Percentiles rank a stretch among this genome's conserved stretches.
Evolutionary conservation across 2,329 filamentous ascomycete genomes (phyloP).

Genomic region (Aspergillus floridensis): DNA sequence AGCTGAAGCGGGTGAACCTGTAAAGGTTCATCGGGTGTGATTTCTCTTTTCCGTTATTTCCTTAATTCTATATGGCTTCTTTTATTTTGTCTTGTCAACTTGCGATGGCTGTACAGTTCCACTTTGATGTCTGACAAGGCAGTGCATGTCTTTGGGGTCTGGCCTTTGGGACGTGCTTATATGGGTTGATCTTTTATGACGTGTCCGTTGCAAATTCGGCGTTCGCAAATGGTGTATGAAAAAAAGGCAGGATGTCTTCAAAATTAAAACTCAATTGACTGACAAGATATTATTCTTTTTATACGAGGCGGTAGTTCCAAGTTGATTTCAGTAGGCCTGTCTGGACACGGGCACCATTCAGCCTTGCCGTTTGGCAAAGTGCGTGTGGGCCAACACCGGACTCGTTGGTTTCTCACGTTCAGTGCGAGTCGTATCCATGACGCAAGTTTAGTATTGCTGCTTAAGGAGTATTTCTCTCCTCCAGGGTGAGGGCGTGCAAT

Average conservation of each 20-base stretch:
- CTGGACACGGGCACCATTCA: too few species aligned
- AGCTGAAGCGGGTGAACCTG: conserved; percentile 56
- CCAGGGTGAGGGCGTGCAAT: too few species aligned
- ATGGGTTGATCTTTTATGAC: conserved; percentile 32
- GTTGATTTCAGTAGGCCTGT: too few species aligned
- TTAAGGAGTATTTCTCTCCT: too few species aligned
- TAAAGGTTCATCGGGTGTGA: conserved; percentile 27
- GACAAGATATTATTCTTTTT: not conserved
- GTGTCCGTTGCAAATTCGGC: conserved; percentile 39
- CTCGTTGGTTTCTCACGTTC: too few species aligned
- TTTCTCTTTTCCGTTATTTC: conserved; percentile 24
- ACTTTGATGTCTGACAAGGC: conserved; percentile 36
- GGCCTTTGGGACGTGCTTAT: conserved; percentile 35
- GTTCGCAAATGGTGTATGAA: conserved; percentile 42
- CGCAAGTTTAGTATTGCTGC: too few species aligned
- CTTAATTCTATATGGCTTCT: conserved; percentile 30
- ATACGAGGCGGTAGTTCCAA: too few species aligned
- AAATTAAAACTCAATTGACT: conserved; percentile 19
- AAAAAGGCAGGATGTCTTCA: conserved; percentile 37
- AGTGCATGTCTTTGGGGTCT: conserved; percentile 40
- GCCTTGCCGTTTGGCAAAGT: too few species aligned
- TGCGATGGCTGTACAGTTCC: conserved; percentile 39
- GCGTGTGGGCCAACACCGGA: too few species aligned
- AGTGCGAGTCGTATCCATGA: too few species aligned
- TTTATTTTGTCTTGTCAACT: conserved; percentile 19